Evolutionary conservation across 2,329 filamentous ascomycete species (phyloP).

Genomic region (Trichophyton rubrum): DNA sequence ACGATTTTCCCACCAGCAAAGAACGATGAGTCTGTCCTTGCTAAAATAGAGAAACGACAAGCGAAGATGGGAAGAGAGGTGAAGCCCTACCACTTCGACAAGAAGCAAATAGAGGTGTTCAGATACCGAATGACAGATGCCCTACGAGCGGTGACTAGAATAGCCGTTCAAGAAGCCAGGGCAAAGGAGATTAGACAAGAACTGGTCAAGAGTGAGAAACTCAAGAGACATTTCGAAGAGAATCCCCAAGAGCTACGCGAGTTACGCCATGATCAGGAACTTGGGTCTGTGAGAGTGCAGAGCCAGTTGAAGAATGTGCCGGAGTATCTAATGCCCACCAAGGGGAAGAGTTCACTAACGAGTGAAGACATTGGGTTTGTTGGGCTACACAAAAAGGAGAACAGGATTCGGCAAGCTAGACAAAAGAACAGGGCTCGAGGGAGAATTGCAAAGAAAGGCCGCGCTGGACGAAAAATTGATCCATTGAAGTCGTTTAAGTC

Average conservation of each 20-base stretch:
- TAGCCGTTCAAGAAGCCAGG: constrained; percentile 79
- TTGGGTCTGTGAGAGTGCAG: constrained; percentile 71
- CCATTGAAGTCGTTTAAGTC: constrained; percentile 82
- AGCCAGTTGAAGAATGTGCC: constrained; percentile 88
- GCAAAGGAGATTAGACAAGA: constrained; percentile 80
- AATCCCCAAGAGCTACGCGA: constrained; percentile 82
- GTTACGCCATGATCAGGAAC: constrained; percentile 77
- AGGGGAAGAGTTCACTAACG: constrained; percentile 55
- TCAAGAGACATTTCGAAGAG: constrained; percentile 93
- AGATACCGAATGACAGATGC: constrained; percentile 91
- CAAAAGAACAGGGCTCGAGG: constrained; percentile 33
- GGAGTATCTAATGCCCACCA: constrained; percentile 77
- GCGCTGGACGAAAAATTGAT: constrained; percentile 56
- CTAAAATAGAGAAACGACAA: constrained; percentile 68
- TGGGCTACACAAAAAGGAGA: constrained; percentile 44
- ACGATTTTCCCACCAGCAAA: constrained; percentile 64
- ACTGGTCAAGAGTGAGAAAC: constrained; percentile 82
- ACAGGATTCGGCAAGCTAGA: constrained; percentile 40
- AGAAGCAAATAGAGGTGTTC: constrained; percentile 86
- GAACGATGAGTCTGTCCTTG: constrained; percentile 72
- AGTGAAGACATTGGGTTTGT: constrained; percentile 64
- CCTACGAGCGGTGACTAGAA: constrained; percentile 73
- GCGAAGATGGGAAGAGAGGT: constrained; percentile 65
- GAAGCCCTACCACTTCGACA: constrained; percentile 87
- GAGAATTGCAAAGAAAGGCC: constrained; percentile 37